phyloP scores from a whole-genome alignment of 106 monocot species.

The Vanilla planifolia region DNA sequence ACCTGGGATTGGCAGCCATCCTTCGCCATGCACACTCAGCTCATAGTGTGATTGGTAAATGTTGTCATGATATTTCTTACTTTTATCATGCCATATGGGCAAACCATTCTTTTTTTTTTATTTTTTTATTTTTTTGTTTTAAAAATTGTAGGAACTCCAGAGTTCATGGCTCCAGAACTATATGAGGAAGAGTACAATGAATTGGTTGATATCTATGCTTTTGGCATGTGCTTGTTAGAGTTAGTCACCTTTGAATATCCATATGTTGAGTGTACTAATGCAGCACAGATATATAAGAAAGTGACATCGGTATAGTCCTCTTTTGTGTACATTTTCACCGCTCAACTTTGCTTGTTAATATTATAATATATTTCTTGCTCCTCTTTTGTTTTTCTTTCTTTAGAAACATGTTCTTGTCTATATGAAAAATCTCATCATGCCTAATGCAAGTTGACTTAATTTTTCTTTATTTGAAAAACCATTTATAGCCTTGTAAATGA shows the following conservation, averaged over 20 bases:
- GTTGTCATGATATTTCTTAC: background rate
- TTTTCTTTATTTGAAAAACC: too few relatives aligned
- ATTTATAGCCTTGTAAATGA: too few relatives aligned
- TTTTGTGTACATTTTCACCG: too few relatives aligned
- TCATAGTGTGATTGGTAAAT: constrained; percentile 49
- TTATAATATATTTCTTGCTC: too few relatives aligned
- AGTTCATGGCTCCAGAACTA: constrained; percentile 75
- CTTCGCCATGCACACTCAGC: constrained; percentile 43
- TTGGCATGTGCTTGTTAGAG: constrained; percentile 73
- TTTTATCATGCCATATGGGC: background rate
- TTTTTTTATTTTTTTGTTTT: background rate
- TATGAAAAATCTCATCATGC: too few relatives aligned
- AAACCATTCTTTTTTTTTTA: background rate
- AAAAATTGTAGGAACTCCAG: constrained; percentile 38
- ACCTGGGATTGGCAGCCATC: constrained; percentile 68
- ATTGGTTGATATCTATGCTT: constrained; percentile 66
- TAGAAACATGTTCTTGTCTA: too few relatives aligned
- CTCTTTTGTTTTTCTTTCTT: too few relatives aligned
- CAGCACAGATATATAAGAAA: constrained; percentile 58
- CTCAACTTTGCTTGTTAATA: too few relatives aligned
- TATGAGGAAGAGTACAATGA: constrained; percentile 75
- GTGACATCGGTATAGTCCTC: constrained; percentile 28
- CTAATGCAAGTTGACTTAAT: too few relatives aligned
- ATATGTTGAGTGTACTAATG: constrained; percentile 46
- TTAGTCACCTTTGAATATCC: constrained; percentile 63